Evolutionary conservation across 345 rosid species (phyloP).

Genomic region (Punica granatum): DNA sequence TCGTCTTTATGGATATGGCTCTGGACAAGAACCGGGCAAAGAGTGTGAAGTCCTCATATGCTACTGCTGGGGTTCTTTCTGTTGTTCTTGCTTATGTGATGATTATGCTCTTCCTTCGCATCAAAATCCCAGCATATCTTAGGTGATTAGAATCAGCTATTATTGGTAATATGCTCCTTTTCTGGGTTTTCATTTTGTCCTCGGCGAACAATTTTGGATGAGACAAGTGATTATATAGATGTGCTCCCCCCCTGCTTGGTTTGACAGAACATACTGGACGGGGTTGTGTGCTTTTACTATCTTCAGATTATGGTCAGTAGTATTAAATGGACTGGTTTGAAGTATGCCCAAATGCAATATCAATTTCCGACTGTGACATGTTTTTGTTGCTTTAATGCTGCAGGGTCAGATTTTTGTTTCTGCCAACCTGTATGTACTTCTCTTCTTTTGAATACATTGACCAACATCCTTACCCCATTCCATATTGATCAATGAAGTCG

Average conservation of each 20-base stretch:
- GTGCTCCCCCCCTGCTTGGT: background rate
- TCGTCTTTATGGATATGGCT: slow-evolving; percentile 79
- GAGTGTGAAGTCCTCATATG: slow-evolving; percentile 70
- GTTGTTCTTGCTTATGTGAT: slow-evolving; percentile 67
- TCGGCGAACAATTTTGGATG: background rate
- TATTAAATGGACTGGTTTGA: background rate
- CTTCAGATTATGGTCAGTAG: background rate
- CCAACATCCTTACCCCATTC: too few species aligned
- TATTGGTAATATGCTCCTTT: background rate
- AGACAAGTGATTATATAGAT: background rate
- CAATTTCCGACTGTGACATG: background rate
- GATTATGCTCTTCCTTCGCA: slow-evolving; percentile 95
- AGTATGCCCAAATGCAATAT: background rate
- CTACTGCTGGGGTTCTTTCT: slow-evolving; percentile 69
- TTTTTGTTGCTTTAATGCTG: background rate
- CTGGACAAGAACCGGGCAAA: slow-evolving; percentile 81
- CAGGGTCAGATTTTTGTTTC: background rate
- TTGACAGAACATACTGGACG: background rate
- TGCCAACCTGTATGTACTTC: too few species aligned
- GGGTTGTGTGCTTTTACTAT: background rate
- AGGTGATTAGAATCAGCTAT: slow-evolving; percentile 21
- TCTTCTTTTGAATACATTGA: too few species aligned
- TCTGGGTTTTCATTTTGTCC: background rate
- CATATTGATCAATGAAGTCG: too few species aligned
- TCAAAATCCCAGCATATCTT: slow-evolving; percentile 95